Evolutionary conservation across 1,284 basidiomycete genomes (phyloP).

Genomic region (Tilletia horrida): DNA sequence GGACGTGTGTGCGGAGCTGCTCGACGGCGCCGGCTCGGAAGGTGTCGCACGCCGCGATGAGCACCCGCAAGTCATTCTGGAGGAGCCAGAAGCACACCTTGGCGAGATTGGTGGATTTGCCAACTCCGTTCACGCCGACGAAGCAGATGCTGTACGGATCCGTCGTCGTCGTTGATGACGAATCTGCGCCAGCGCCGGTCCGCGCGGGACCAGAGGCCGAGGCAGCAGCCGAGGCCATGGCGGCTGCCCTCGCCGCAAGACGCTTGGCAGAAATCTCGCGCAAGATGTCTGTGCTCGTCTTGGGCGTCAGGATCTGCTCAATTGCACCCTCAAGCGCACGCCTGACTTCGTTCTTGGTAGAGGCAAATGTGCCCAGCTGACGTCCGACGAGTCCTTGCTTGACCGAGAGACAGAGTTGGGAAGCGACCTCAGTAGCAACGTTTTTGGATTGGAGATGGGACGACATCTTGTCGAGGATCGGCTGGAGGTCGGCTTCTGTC

Average conservation of each 20-base stretch:
- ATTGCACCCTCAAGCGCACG: conserved; percentile 78
- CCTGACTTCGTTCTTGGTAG: conserved; percentile 71
- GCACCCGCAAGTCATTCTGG: conserved; percentile 85
- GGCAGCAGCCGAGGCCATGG: conserved; percentile 31
- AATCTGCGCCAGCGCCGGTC: conserved; percentile 57
- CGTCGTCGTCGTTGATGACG: conserved; percentile 62
- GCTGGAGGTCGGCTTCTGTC: conserved; percentile 76
- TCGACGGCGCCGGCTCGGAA: conserved; percentile 98
- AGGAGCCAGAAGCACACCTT: conserved; percentile 99
- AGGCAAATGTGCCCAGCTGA: conserved; percentile 51
- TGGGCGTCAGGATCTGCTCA: conserved; percentile 90
- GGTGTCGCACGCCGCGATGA: conserved; percentile 98
- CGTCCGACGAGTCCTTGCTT: conserved; percentile 83
- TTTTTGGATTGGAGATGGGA: conserved; percentile 98
- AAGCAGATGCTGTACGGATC: conserved; percentile 91
- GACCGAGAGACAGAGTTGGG: conserved; percentile 89
- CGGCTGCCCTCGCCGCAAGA: conserved; percentile 34
- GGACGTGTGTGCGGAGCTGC: conserved; percentile 91
- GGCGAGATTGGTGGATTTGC: conserved; percentile 94
- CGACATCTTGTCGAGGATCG: conserved; percentile 89
- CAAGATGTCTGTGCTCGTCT: conserved; percentile 90
- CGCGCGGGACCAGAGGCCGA: conserved; percentile 50
- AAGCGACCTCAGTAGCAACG: conserved; percentile 90
- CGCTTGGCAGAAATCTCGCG: conserved; percentile 64
- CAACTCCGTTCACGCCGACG: conserved; percentile 99